These are phyloP conservation scores for Trichocomaceae sp. DNA, from an alignment of 2,329 filamentous ascomycete genomes.

Conservation along the genomic window DNA sequence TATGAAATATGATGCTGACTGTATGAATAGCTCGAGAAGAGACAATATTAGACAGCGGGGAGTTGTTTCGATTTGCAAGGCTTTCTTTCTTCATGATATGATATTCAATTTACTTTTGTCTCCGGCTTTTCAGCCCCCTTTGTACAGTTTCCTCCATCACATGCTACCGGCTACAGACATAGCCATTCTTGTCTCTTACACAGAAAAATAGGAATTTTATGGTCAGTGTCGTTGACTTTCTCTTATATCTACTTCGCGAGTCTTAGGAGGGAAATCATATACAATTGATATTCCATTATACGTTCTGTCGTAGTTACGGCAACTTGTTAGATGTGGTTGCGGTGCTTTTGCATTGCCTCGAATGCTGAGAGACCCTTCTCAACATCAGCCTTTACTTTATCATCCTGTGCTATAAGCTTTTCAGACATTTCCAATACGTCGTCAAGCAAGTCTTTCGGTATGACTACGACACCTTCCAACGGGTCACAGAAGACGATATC, in stretches of 20 bases:
- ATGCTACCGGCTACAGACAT: not conserved
- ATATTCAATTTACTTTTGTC: constrained; percentile 2
- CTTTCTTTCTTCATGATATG: constrained; percentile 7
- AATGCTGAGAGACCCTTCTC: constrained; percentile 54
- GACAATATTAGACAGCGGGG: constrained; percentile 28
- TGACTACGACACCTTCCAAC: constrained; percentile 62
- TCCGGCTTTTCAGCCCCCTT: constrained; percentile 2
- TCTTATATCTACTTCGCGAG: not conserved
- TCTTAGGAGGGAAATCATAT: not conserved
- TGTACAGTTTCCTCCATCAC: constrained; percentile 6
- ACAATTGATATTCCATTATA: not conserved
- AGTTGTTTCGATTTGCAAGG: constrained; percentile 4
- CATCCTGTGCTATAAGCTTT: constrained; percentile 47
- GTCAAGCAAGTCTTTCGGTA: constrained; percentile 55
- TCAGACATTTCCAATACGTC: constrained; percentile 58
- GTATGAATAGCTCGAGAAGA: constrained; percentile 31
- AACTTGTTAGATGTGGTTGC: constrained; percentile 18
- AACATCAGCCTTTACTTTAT: constrained; percentile 60
- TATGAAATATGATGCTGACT: constrained; percentile 18
- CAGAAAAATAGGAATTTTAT: not conserved
- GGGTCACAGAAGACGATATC: constrained; percentile 66
- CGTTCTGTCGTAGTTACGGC: not conserved
- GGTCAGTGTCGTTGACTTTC: not conserved
- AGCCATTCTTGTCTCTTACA: not conserved
- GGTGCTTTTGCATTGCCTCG: constrained; percentile 59